A percentile compares a stretch with the other conserved stretches of the same genome.
These are phyloP conservation scores for Daldinia childiae DNA, from an alignment of 495 filamentous ascomycete genomes.

Conservation along the genomic window DNA sequence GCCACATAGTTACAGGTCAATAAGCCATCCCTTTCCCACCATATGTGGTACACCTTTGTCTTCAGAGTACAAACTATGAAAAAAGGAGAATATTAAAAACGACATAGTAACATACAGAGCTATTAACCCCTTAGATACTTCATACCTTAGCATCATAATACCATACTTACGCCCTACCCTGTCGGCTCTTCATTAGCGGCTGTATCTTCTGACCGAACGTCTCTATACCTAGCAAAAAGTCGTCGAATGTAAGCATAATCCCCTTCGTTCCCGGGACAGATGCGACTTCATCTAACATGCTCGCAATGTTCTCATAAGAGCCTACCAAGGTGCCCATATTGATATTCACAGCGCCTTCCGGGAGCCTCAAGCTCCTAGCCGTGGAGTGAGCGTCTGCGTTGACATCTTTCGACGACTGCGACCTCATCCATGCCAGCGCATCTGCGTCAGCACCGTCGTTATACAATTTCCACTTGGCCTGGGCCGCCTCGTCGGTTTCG, in stretches of 20 bases:
- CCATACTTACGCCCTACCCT: slow-evolving; percentile 25
- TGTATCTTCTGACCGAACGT: slow-evolving; percentile 47
- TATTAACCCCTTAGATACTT: too few relatives aligned
- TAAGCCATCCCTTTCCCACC: too few relatives aligned
- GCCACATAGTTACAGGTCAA: too few relatives aligned
- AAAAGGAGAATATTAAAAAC: background rate
- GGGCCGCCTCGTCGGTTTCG: slow-evolving; percentile 45
- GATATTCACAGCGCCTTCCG: slow-evolving; percentile 47
- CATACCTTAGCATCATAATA: too few relatives aligned
- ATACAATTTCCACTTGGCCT: slow-evolving; percentile 48
- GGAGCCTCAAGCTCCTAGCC: slow-evolving; percentile 36
- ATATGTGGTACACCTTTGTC: background rate
- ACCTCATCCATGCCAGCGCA: slow-evolving; percentile 46
- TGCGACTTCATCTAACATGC: slow-evolving; percentile 47
- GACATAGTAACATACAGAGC: too few relatives aligned
- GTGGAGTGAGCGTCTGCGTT: slow-evolving; percentile 47
- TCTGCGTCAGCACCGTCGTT: slow-evolving; percentile 44
- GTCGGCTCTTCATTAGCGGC: slow-evolving; percentile 43
- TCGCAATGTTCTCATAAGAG: slow-evolving; percentile 43
- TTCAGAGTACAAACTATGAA: background rate
- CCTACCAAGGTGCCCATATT: slow-evolving; percentile 48
- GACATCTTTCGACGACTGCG: slow-evolving; percentile 44
- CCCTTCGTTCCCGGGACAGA: slow-evolving; percentile 46
- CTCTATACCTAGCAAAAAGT: slow-evolving; percentile 45
- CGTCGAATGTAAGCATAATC: slow-evolving; percentile 50